phyloP scores from a whole-genome alignment of 345 rosid genomes.

The Sisymbrium irio region DNA sequence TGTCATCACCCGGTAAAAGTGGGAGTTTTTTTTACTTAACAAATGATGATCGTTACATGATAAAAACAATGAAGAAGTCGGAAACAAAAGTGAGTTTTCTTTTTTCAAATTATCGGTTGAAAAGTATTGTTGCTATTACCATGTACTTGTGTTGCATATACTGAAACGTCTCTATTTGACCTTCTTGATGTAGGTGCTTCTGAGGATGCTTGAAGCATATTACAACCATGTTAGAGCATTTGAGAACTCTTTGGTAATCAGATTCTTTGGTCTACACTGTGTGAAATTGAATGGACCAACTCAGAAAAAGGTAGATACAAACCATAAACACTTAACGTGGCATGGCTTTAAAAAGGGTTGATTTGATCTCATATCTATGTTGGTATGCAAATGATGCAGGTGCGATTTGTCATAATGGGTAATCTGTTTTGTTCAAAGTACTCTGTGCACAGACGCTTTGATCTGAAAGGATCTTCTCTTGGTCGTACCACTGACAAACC shows the following conservation, averaged over 20 bases:
- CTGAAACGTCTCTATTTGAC: background rate
- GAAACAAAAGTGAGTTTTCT: slow-evolving; percentile 77
- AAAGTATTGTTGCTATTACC: background rate
- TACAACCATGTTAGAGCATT: slow-evolving; percentile 82
- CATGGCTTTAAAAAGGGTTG: background rate
- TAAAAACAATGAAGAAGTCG: slow-evolving; percentile 86
- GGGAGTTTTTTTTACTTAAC: slow-evolving; percentile 96
- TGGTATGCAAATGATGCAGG: slow-evolving; percentile 43
- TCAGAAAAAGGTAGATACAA: slow-evolving; percentile 67
- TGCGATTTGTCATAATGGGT: slow-evolving; percentile 97
- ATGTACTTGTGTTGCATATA: background rate
- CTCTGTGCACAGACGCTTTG: slow-evolving; percentile 76
- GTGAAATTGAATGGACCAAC: slow-evolving; percentile 77
- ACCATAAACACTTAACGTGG: background rate
- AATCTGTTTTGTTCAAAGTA: slow-evolving; percentile 82
- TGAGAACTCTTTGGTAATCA: slow-evolving; percentile 74
- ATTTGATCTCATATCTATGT: background rate
- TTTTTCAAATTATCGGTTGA: background rate
- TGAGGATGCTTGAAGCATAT: slow-evolving; percentile 93
- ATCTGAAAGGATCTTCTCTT: slow-evolving; percentile 93
- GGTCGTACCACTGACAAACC: slow-evolving; percentile 91
- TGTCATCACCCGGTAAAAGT: slow-evolving; percentile 97
- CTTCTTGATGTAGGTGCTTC: slow-evolving; percentile 56
- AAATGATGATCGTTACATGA: slow-evolving; percentile 90
- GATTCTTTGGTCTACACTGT: slow-evolving; percentile 83